These are phyloP conservation scores for Orychophragmus violaceus DNA, from an alignment of 345 rosid genomes.

Conservation along the genomic window DNA sequence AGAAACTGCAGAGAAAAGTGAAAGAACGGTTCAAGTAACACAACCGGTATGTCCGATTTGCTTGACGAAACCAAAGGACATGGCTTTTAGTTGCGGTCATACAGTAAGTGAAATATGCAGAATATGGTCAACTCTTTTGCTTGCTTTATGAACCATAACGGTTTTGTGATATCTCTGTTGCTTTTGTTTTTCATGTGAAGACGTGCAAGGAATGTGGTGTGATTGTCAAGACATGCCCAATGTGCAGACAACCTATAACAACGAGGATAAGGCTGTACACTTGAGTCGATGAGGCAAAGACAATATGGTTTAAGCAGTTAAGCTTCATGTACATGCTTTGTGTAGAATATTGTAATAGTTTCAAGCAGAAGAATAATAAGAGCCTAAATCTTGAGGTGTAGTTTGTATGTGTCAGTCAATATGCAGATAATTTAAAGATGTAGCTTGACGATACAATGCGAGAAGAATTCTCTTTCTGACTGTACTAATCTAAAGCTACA, in stretches of 20 bases:
- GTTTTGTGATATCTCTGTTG: not conserved
- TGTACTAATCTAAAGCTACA: conserved; percentile 1
- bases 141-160: not conserved
- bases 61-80: conserved; percentile 77
- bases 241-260: conserved; percentile 69
- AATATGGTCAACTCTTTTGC: not conserved
- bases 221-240: conserved; percentile 52
- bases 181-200: conserved; percentile 30
- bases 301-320: not conserved
- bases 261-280: conserved; percentile 61
- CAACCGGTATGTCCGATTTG: conserved; percentile 88
- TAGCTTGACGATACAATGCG: not conserved
- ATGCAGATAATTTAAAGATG: not conserved
- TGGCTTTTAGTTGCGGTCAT: conserved; percentile 99
- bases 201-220: conserved; percentile 85
- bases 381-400: not conserved
- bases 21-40: conserved; percentile 25
- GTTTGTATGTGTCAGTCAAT: not conserved
- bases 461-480: not conserved
- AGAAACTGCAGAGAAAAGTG: conserved; percentile 34
- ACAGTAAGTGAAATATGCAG: conserved; percentile 41
- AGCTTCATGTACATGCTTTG: conserved; percentile 11
- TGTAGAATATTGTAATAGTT: conserved; percentile 16
- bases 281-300: conserved; percentile 26
- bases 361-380: conserved; percentile 1